phyloP scores from a whole-genome alignment of 2,329 filamentous ascomycete genomes.

The Xylaria arbuscula region DNA sequence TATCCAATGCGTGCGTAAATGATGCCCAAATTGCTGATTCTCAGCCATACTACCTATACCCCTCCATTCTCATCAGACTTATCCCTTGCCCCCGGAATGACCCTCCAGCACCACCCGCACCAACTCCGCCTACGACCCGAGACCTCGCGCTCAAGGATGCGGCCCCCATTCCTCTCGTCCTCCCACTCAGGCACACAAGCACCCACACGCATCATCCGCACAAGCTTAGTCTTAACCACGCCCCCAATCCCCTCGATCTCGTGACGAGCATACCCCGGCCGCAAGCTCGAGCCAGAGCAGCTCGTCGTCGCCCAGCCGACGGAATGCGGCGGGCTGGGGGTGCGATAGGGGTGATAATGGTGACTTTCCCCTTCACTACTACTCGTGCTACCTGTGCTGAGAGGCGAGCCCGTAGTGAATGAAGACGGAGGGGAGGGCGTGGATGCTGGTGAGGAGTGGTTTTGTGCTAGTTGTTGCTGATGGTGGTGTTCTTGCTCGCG shows the following conservation, averaged over 20 bases:
- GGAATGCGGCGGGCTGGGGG: conserved; percentile 58
- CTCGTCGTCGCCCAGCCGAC: background rate
- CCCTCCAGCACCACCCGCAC: conserved; percentile 91
- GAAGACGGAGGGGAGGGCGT: conserved; percentile 36
- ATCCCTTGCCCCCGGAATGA: conserved; percentile 71
- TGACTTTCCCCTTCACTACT: conserved; percentile 27
- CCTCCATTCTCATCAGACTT: conserved; percentile 25
- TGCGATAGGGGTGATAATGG: conserved; percentile 39
- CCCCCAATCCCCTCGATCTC: conserved; percentile 94
- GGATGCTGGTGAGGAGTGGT: conserved; percentile 38
- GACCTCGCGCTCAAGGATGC: conserved; percentile 77
- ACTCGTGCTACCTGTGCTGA: conserved; percentile 20
- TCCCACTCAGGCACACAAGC: conserved; percentile 87
- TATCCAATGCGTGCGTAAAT: conserved; percentile 24
- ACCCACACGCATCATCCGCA: conserved; percentile 82
- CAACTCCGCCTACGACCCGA: conserved; percentile 77
- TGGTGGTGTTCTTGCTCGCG: conserved; percentile 52
- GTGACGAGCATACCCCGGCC: conserved; percentile 83
- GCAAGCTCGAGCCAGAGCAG: conserved; percentile 49
- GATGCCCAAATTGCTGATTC: conserved; percentile 23
- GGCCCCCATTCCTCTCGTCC: conserved; percentile 75
- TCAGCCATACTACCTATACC: background rate
- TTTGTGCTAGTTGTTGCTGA: conserved; percentile 35
- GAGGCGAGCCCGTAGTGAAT: conserved; percentile 32
- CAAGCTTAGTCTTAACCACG: conserved; percentile 86